These are phyloP conservation scores for Francoa sonchifolia DNA, from an alignment of 441 rosid species.

Conservation along the genomic window DNA sequence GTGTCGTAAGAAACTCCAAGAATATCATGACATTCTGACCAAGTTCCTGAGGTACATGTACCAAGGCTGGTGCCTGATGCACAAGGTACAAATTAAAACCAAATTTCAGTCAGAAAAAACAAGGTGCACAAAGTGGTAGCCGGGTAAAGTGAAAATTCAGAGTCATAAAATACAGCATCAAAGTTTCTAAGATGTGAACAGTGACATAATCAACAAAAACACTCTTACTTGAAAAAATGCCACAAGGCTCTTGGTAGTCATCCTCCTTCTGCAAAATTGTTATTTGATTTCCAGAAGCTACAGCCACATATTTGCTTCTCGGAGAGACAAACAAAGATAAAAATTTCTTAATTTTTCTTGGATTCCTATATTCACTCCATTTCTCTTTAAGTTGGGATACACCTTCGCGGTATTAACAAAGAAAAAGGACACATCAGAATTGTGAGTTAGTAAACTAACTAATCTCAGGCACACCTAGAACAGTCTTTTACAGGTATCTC, in stretches of 20 bases:
- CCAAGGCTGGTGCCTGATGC: constrained; percentile 37
- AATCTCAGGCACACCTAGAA: constrained; percentile 4
- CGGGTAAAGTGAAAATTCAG: background rate
- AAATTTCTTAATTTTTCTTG: constrained; percentile 30
- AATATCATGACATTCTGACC: constrained; percentile 80
- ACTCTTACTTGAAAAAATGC: constrained; percentile 57
- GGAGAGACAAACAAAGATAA: constrained; percentile 59
- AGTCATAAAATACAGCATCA: background rate
- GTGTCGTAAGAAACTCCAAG: constrained; percentile 68
- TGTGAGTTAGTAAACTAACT: constrained; percentile 1
- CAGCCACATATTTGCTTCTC: constrained; percentile 70
- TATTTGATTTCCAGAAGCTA: constrained; percentile 63
- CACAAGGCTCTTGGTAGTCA: constrained; percentile 61
- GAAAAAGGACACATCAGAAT: background rate
- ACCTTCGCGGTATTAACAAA: constrained; percentile 29
- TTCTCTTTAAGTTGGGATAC: constrained; percentile 54
- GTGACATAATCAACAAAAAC: too few relatives aligned
- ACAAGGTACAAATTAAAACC: constrained; percentile 23
- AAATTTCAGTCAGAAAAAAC: constrained; percentile 5
- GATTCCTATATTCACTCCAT: constrained; percentile 48
- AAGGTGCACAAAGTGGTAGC: background rate
- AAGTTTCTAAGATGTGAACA: background rate
- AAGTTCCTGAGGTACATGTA: constrained; percentile 57
- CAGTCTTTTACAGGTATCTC: too few relatives aligned
- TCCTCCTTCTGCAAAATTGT: constrained; percentile 60